Conservation (phyloP, 345 rosid species). For the Arabidopsis arenosa region DNA sequence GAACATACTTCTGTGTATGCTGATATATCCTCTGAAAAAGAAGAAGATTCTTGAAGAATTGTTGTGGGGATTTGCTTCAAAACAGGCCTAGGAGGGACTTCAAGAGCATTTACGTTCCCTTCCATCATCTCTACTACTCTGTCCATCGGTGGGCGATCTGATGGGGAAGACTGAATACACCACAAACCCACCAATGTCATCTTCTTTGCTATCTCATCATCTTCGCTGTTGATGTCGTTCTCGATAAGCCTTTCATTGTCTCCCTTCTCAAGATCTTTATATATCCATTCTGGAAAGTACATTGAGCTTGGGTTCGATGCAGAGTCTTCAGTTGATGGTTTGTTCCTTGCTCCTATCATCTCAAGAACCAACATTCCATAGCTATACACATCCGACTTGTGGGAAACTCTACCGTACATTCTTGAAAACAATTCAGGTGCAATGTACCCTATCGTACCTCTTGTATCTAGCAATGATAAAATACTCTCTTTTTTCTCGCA, state of each 20-base stretch:
- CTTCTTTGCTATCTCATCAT: constrained; percentile 35
- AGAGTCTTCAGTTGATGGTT: neutral
- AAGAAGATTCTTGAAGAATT: constrained; percentile 26
- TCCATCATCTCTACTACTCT: constrained; percentile 40
- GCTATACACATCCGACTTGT: constrained; percentile 57
- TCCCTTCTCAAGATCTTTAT: constrained; percentile 38
- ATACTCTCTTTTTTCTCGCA: constrained; percentile 47
- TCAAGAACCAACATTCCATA: constrained; percentile 54
- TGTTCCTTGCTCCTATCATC: constrained; percentile 48
- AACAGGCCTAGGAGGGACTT: constrained; percentile 40
- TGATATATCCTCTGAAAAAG: neutral
- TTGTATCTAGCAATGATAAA: constrained; percentile 41
- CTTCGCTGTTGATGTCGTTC: constrained; percentile 10
- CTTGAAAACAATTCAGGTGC: constrained; percentile 52
- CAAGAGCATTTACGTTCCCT: constrained; percentile 29
- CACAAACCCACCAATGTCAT: constrained; percentile 45
- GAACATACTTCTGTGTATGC: neutral
- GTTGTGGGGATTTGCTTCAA: neutral
- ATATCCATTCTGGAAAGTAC: constrained; percentile 44
- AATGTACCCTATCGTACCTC: constrained; percentile 58
- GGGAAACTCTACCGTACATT: constrained; percentile 44
- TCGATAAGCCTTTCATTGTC: neutral
- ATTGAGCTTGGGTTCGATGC: constrained; percentile 36
- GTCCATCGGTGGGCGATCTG: too few relatives aligned
- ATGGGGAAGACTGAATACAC: constrained; percentile 40